Evolutionary conservation across 176 grass and related monocot species (phyloP).

Genomic region (Phoenix roebelenii): DNA sequence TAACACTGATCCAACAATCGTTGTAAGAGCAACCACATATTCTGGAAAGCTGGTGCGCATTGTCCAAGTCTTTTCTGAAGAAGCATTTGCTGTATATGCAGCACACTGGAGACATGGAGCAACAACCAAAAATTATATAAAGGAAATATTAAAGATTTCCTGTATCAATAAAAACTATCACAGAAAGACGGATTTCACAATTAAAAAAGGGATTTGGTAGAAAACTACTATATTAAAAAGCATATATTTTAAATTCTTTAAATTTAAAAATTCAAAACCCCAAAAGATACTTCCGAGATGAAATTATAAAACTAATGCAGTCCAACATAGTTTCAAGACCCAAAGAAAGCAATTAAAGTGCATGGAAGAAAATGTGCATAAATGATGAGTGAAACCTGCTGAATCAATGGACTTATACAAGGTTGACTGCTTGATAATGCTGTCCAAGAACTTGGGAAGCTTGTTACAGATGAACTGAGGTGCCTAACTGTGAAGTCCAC

Average conservation of each 20-base stretch:
- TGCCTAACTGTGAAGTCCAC: slow-evolving; percentile 99
- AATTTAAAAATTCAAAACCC: no score
- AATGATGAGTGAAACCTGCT: slow-evolving; percentile 23
- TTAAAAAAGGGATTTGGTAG: no score
- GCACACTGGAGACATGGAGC: slow-evolving; percentile 43
- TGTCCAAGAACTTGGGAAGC: slow-evolving; percentile 57
- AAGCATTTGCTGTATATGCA: slow-evolving; percentile 51
- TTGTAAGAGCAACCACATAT: slow-evolving; percentile 96
- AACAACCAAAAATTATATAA: no score
- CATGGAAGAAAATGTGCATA: no score
- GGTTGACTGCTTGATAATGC: slow-evolving; percentile 67
- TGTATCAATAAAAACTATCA: slow-evolving; percentile 7
- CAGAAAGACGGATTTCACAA: no score
- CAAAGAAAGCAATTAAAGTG: no score
- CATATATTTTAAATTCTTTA: no score
- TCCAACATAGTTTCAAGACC: no score
- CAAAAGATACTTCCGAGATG: no score
- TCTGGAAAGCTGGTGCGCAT: slow-evolving; percentile 90
- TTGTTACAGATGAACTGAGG: slow-evolving; percentile 58
- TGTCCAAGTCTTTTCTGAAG: slow-evolving; percentile 86
- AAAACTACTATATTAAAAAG: no score
- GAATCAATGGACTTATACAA: slow-evolving; percentile 41
- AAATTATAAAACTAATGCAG: no score
- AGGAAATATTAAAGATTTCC: no score
- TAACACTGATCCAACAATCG: slow-evolving; percentile 94